Percentiles rank a stretch among this genome's conserved stretches.
Evolutionary conservation across 2,329 filamentous ascomycete species (phyloP).

Genomic region (Mycogone perniciosa): DNA sequence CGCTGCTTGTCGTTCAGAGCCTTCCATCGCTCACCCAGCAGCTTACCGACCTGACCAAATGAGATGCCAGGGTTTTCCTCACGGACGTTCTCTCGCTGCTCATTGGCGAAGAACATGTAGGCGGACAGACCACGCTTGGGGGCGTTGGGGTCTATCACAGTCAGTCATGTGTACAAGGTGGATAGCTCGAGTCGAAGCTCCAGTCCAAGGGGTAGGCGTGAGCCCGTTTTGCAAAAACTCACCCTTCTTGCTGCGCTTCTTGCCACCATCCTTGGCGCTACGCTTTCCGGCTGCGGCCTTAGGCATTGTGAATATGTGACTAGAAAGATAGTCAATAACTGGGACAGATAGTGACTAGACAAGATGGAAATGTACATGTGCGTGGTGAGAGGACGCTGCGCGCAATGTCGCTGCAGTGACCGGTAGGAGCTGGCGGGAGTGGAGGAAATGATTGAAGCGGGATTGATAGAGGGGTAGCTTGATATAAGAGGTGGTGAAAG

Average conservation of each 20-base stretch:
- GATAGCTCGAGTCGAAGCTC: too few species aligned
- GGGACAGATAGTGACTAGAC: too few species aligned
- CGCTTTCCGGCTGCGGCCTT: slow-evolving; percentile 50
- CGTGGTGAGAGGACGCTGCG: neutral
- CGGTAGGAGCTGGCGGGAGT: neutral
- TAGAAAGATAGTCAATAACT: neutral
- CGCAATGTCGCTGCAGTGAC: neutral
- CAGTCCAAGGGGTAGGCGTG: neutral
- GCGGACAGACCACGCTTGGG: slow-evolving; percentile 99
- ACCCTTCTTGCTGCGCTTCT: slow-evolving; percentile 56
- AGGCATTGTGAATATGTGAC: slow-evolving; percentile 45
- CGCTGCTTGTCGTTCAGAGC: slow-evolving; percentile 88
- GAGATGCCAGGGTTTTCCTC: slow-evolving; percentile 97
- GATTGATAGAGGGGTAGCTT: slow-evolving; percentile 20
- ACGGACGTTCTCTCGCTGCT: slow-evolving; percentile 95
- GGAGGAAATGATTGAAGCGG: slow-evolving; percentile 11
- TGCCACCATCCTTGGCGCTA: slow-evolving; percentile 45
- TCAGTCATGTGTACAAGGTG: slow-evolving; percentile 13
- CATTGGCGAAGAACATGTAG: slow-evolving; percentile 99
- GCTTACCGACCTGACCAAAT: slow-evolving; percentile 98
- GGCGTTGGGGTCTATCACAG: slow-evolving; percentile 75
- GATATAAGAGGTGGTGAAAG: slow-evolving; percentile 4
- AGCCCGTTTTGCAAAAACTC: slow-evolving; percentile 22
- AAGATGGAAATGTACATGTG: too few species aligned
- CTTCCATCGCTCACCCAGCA: slow-evolving; percentile 99